phyloP scores from a whole-genome alignment of 2,329 filamentous ascomycete species.

The Didymella keratinophila region DNA sequence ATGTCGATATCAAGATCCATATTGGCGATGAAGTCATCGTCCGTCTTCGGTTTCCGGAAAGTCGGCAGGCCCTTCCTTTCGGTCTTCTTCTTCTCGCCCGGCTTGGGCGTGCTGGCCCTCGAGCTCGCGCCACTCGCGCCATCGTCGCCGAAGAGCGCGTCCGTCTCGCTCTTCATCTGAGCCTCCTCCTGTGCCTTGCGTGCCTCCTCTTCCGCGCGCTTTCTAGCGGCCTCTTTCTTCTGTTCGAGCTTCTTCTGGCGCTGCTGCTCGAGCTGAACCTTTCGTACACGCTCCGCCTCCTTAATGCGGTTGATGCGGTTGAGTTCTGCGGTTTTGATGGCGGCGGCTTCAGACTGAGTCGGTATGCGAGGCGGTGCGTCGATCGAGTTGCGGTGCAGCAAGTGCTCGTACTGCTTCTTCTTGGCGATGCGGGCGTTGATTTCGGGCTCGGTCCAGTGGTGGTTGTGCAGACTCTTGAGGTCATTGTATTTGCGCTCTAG shows the following conservation, averaged over 20 bases:
- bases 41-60: conserved; percentile 78
- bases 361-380: conserved; percentile 65
- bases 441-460: conserved; percentile 83
- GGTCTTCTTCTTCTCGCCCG: conserved; percentile 61
- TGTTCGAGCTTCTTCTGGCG: conserved; percentile 48
- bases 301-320: conserved; percentile 84
- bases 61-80: conserved; percentile 67
- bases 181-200: conserved; percentile 55
- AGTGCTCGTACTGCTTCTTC: conserved; percentile 59
- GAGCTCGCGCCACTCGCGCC: conserved; percentile 51
- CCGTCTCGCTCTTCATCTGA: conserved; percentile 42
- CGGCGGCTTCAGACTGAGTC: conserved; percentile 68
- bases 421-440: conserved; percentile 80
- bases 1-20: conserved; percentile 93
- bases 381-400: conserved; percentile 71
- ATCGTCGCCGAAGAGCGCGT: conserved; percentile 58
- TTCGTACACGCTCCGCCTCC: conserved; percentile 89
- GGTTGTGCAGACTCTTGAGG: conserved; percentile 80
- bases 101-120: conserved; percentile 54
- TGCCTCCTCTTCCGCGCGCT: conserved; percentile 59
- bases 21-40: conserved; percentile 90
- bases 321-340: conserved; percentile 81
- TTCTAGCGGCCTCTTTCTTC: conserved; percentile 54
- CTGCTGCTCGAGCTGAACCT: conserved; percentile 82
- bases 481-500: conserved; percentile 77